These are phyloP conservation scores for Lepiota venenata DNA, from an alignment of 768 basidiomycete species.

Conservation along the genomic window DNA sequence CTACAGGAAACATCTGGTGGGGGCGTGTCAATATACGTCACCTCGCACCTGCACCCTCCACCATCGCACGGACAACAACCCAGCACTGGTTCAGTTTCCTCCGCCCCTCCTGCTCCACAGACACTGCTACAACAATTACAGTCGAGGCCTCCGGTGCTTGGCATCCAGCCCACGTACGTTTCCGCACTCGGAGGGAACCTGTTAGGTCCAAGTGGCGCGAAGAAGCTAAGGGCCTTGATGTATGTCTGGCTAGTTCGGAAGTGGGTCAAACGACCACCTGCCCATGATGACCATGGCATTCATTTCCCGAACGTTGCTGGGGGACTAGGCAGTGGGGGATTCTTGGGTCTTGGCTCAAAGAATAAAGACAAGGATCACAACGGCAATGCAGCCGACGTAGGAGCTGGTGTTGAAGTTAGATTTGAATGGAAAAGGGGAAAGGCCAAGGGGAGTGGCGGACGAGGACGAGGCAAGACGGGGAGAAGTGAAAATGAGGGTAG, in stretches of 20 bases:
- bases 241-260: conserved; percentile 77
- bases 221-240: conserved; percentile 38
- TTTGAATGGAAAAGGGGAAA: conserved; percentile 77
- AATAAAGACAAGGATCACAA: conserved; percentile 10
- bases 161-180: conserved; percentile 64
- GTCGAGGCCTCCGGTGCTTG: conserved; percentile 46
- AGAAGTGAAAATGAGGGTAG: conserved; percentile 18
- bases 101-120: conserved; percentile 7
- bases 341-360: conserved; percentile 10
- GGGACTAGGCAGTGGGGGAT: neutral
- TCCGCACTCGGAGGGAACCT: conserved; percentile 29
- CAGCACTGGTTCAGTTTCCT: neutral
- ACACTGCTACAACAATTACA: conserved; percentile 20
- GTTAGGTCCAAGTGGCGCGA: conserved; percentile 9
- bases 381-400: conserved; percentile 10
- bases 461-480: conserved; percentile 19
- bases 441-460: conserved; percentile 22
- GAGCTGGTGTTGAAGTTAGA: conserved; percentile 59
- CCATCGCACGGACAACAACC: conserved; percentile 4
- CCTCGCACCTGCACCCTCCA: conserved; percentile 2
- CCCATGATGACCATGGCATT: conserved; percentile 2
- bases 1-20: neutral
- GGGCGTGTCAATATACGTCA: neutral
- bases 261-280: conserved; percentile 55
- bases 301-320: neutral